Conservation (phyloP, 805 yeast species). For the Ogataea pignaliae region DNA sequence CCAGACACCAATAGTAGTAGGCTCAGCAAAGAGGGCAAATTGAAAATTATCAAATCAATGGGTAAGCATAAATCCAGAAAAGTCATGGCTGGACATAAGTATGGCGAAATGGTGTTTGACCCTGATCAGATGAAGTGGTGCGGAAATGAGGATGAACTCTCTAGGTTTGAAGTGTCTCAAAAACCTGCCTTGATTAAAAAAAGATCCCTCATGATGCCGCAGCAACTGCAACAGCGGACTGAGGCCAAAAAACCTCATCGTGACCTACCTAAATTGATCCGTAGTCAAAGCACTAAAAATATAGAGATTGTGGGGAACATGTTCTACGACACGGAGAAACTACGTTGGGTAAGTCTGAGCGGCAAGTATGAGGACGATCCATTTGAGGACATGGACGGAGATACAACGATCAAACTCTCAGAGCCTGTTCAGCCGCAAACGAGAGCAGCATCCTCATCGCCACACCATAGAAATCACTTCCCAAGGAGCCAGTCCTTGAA, state of each 20-base stretch:
- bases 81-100: conserved; percentile 27
- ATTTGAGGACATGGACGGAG: conserved; percentile 48
- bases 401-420: conserved; percentile 4
- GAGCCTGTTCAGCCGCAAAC: not conserved
- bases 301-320: conserved; percentile 48
- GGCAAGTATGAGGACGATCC: conserved; percentile 41
- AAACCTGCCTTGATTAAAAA: conserved; percentile 35
- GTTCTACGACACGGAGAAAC: conserved; percentile 54
- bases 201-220: conserved; percentile 10
- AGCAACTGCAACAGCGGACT: conserved; percentile 15
- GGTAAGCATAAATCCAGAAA: conserved; percentile 23
- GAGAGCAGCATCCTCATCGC: not conserved
- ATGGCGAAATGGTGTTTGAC: conserved; percentile 49
- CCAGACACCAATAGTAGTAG: conserved; percentile 18
- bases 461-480: not conserved
- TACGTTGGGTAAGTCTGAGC: conserved; percentile 54
- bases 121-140: conserved; percentile 53
- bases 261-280: conserved; percentile 26
- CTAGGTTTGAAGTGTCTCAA: conserved; percentile 41
- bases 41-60: conserved; percentile 26
- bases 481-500: not conserved
- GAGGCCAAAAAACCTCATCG: conserved; percentile 3
- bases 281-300: conserved; percentile 21
- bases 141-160: conserved; percentile 57
- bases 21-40: conserved; percentile 29